A percentile compares a stretch with the other conserved stretches of the same genome.
Conservation (phyloP, 202 grass and related monocot species). For the Zizania palustris region DNA sequence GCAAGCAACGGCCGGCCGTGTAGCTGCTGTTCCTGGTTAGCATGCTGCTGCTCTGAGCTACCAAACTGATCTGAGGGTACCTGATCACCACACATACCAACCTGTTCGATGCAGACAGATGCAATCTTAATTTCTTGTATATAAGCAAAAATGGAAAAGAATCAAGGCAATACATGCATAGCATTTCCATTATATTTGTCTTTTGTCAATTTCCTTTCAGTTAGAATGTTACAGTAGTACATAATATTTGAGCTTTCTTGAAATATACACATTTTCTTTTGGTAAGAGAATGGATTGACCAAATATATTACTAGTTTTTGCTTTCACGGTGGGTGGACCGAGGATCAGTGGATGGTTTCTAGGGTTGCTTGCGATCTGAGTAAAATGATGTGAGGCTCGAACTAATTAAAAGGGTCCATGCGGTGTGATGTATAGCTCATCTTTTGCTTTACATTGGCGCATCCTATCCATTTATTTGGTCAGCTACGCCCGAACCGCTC, state of each 20-base stretch:
- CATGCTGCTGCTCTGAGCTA: constrained; percentile 59
- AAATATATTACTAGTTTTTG: constrained; percentile 50
- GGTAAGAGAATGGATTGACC: constrained; percentile 21
- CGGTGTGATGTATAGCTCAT: constrained; percentile 46
- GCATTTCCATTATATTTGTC: neutral
- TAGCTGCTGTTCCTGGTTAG: constrained; percentile 43
- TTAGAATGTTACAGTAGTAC: constrained; percentile 8
- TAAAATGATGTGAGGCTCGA: constrained; percentile 89
- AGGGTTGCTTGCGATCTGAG: constrained; percentile 78
- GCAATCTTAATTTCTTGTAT: neutral
- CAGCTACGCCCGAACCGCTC: constrained; percentile 50
- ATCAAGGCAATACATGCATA: neutral
- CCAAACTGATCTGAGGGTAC: constrained; percentile 56
- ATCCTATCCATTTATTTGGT: constrained; percentile 49
- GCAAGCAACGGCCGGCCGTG: constrained; percentile 45
- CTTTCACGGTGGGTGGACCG: constrained; percentile 60
- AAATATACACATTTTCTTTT: neutral
- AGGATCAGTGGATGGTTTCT: constrained; percentile 48
- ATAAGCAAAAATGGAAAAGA: neutral
- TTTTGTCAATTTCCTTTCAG: neutral
- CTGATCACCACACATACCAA: constrained; percentile 71
- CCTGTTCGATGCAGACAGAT: constrained; percentile 45
- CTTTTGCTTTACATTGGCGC: constrained; percentile 47
- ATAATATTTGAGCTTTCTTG: neutral
- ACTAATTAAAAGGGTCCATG: constrained; percentile 64